Evolutionary conservation across 1,139 yeast species (phyloP), one percentile per base, ranked within the genome.

Genomic region (Taiozyma onychis): DNA sequence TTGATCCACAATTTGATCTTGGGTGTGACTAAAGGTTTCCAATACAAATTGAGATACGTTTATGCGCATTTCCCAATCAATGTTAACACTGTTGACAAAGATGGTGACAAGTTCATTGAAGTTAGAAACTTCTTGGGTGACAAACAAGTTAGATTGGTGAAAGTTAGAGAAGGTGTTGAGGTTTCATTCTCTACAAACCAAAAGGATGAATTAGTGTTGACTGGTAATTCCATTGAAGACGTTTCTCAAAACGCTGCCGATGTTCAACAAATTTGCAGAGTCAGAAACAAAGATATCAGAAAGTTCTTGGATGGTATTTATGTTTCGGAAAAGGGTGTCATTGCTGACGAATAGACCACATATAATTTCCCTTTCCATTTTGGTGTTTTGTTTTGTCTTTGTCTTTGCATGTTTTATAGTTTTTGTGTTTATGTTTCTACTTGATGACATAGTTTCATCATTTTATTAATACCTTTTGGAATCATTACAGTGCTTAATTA

Each of bases 11-110:
- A 95, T 88, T 76, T 93, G 84, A 77, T 93, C 78, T 88, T 88
- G 64, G 99, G 99, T 86, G 99, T 93, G 71, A 93, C 99, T 75
- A 85, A 86, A 82, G 98, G 99, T 75, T 93, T 80, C 95, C 84
- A 87, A 79, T 93, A 93, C 95, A 93, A 93, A 90, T 85, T 93
- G 97, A 89, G 98, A 83, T 91, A 90, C 76, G 99, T 93, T 64
- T 95, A 93, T 74, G 99, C 99, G 85, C 99, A 95, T 88, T 93
- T 93, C 96, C 99, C 99, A 74, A 95, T 95, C 80, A 93, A 95
- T 77, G 97, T 93, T 66, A 93, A 91, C 82, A 73, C 83, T 64
- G 72, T 84, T 69, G 85, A 88, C 65, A 76, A 80, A 67, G 87
- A 89, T 53, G 91, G 90, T 68, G 77, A 81, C 57, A 76, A 81